Evolutionary conservation across 1,284 basidiomycete species (phyloP).

Genomic region (Cutaneotrichosporon sp.): DNA sequence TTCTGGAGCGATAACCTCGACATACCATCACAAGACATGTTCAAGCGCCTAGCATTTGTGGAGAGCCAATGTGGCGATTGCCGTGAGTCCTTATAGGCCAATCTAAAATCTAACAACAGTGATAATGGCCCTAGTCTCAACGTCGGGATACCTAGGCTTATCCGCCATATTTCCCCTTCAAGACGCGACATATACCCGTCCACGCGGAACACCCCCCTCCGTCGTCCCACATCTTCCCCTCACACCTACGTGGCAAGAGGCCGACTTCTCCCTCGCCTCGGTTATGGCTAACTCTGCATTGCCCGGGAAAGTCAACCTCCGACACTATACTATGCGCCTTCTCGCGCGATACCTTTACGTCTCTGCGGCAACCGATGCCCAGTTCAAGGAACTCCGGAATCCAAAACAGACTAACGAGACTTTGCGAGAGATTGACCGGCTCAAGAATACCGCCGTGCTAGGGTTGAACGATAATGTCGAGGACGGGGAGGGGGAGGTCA

Average conservation of each 20-base stretch:
- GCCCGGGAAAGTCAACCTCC: constrained; percentile 50
- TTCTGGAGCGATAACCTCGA: constrained; percentile 39
- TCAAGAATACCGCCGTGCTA: constrained; percentile 34
- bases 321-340: constrained; percentile 55
- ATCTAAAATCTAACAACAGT: constrained; percentile 41
- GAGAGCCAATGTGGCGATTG: constrained; percentile 58
- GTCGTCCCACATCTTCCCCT: constrained; percentile 55
- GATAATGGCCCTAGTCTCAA: constrained; percentile 56
- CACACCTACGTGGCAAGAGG: constrained; percentile 52
- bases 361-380: constrained; percentile 22
- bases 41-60: constrained; percentile 57
- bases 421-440: constrained; percentile 36
- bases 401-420: constrained; percentile 35
- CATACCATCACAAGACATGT: constrained; percentile 51
- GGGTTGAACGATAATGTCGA: constrained; percentile 51
- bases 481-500: constrained; percentile 31
- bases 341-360: constrained; percentile 56
- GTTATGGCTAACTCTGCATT: constrained; percentile 46
- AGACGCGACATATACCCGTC: constrained; percentile 23
- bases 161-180: constrained; percentile 56
- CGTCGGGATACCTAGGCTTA: constrained; percentile 55
- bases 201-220: constrained; percentile 24
- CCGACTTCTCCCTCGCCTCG: constrained; percentile 54
- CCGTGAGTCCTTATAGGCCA: constrained; percentile 46
- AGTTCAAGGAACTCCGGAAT: constrained; percentile 47